phyloP scores from a whole-genome alignment of 2,329 filamentous ascomycete species.

The Verticillium tricorpus region DNA sequence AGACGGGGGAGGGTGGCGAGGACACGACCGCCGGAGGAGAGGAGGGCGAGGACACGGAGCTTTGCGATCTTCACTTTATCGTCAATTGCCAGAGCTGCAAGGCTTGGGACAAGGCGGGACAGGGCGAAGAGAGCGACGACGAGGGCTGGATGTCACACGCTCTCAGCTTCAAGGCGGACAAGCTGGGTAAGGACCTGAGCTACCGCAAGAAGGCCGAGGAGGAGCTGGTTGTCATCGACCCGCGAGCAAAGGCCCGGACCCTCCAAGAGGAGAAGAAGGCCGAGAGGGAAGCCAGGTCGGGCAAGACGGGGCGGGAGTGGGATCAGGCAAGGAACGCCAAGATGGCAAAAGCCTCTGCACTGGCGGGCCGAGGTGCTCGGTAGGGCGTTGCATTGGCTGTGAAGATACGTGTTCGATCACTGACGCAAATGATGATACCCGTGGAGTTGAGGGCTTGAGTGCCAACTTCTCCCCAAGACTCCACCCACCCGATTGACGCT shows the following conservation, averaged over 20 bases:
- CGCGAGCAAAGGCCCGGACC: conserved; percentile 73
- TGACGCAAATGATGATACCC: not conserved
- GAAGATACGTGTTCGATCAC: not conserved
- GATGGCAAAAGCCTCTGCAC: conserved; percentile 46
- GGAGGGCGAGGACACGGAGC: conserved; percentile 64
- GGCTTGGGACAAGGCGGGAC: conserved; percentile 68
- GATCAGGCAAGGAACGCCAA: conserved; percentile 55
- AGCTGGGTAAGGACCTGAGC: conserved; percentile 82
- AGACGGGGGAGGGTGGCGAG: conserved; percentile 20
- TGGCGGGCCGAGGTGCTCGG: conserved; percentile 53
- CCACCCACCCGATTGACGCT: not conserved
- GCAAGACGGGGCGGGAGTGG: conserved; percentile 51
- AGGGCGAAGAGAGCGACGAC: conserved; percentile 54
- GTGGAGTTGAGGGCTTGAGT: not conserved
- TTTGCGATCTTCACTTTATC: conserved; percentile 95
- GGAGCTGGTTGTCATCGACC: conserved; percentile 89
- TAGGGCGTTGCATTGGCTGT: conserved; percentile 23
- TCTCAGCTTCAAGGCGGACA: conserved; percentile 83
- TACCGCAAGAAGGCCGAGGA: conserved; percentile 91
- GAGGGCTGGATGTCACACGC: conserved; percentile 82
- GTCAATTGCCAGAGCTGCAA: conserved; percentile 90
- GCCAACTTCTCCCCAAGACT: not conserved
- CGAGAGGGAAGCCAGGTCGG: conserved; percentile 49
- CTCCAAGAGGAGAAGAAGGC: conserved; percentile 62
- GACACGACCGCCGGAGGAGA: conserved; percentile 12